Conservation (phyloP, 208 protist species). For the Blechomonas ayalai region DNA sequence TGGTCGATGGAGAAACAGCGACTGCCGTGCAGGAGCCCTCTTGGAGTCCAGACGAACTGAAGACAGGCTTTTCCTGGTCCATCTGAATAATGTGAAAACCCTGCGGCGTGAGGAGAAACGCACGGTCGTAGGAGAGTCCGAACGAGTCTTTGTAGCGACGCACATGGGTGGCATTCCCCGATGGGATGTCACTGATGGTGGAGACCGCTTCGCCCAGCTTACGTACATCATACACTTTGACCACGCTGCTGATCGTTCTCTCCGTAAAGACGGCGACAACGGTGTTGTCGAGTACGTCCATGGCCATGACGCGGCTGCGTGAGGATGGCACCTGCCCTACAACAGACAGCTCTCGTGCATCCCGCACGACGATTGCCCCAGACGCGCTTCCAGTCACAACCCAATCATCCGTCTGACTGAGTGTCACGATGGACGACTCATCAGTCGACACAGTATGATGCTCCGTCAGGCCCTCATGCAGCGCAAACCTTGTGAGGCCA, state of each 20-base stretch:
- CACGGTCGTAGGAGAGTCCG: constrained; percentile 35
- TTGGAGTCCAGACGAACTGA: constrained; percentile 34
- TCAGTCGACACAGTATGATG: constrained; percentile 45
- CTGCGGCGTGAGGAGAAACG: constrained; percentile 61
- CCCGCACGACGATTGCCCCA: constrained; percentile 58
- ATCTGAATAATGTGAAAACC: constrained; percentile 77
- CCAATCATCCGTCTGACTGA: constrained; percentile 63
- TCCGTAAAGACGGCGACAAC: constrained; percentile 65
- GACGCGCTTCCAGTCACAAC: constrained; percentile 56
- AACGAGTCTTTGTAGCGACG: constrained; percentile 71
- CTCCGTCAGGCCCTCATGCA: constrained; percentile 26
- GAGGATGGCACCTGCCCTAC: constrained; percentile 35
- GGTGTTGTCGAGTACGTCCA: constrained; percentile 76
- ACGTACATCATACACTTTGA: constrained; percentile 81
- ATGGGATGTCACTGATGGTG: constrained; percentile 56
- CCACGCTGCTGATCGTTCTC: constrained; percentile 49
- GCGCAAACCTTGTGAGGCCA: constrained; percentile 59
- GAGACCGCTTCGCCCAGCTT: constrained; percentile 50
- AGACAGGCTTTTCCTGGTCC: constrained; percentile 54
- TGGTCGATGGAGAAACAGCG: constrained; percentile 62
- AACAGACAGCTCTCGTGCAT: constrained; percentile 26
- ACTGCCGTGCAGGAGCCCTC: constrained; percentile 60
- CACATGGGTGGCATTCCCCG: constrained; percentile 60
- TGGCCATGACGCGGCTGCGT: constrained; percentile 59
- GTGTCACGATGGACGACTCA: constrained; percentile 40